These are phyloP conservation scores for Sclerotinia minor DNA, from an alignment of 2,329 filamentous ascomycete species.

Conservation along the genomic window DNA sequence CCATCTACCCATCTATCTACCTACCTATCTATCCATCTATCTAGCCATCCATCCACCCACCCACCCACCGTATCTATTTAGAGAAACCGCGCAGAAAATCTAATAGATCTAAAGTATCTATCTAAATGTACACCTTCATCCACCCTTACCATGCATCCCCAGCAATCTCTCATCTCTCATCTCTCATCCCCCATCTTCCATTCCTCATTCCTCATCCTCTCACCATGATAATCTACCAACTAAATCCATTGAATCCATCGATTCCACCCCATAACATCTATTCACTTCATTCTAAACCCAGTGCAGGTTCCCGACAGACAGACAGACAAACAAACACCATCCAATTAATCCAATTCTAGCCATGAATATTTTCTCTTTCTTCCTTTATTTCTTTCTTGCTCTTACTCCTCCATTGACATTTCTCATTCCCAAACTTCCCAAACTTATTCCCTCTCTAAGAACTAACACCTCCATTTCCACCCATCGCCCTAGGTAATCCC, in stretches of 20 bases:
- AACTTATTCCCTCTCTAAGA: not conserved
- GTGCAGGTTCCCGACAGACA: not conserved
- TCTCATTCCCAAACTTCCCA: too few relatives aligned
- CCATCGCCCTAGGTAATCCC: slow-evolving; percentile 36
- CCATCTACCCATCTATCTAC: too few relatives aligned
- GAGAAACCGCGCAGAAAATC: too few relatives aligned
- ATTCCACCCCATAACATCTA: slow-evolving; percentile 5
- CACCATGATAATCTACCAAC: not conserved
- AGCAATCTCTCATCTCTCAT: not conserved
- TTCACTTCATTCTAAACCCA: slow-evolving; percentile 3
- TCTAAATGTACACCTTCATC: not conserved
- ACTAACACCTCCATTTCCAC: slow-evolving; percentile 30
- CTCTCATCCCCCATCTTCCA: not conserved
- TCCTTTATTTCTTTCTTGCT: too few relatives aligned
- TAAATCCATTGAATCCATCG: not conserved
- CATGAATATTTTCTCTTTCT: not conserved
- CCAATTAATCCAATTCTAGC: slow-evolving; percentile 2
- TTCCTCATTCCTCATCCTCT: accelerated
- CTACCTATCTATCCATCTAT: too few relatives aligned
- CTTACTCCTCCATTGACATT: too few relatives aligned
- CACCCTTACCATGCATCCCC: not conserved
- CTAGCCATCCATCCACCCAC: too few relatives aligned
- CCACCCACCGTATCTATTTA: not conserved
- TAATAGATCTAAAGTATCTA: too few relatives aligned
- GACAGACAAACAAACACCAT: not conserved